These are phyloP conservation scores for Fusarium algeriense DNA, from an alignment of 2,329 filamentous ascomycete species.

Conservation along the genomic window DNA sequence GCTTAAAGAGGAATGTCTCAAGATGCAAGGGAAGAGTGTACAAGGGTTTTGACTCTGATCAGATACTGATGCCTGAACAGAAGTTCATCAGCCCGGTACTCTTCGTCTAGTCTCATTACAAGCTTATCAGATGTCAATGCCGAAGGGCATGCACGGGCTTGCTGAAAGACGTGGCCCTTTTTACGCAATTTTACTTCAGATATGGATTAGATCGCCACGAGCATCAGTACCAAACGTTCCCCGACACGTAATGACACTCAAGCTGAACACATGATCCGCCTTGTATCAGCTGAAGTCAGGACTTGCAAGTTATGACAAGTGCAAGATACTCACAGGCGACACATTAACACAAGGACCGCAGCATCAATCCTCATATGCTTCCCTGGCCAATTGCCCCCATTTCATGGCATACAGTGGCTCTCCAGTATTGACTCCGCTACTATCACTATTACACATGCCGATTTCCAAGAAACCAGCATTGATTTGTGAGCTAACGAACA, in stretches of 20 bases:
- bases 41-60: neutral
- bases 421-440: conserved; percentile 17
- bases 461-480: conserved; percentile 10
- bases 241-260: neutral
- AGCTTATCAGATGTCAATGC: neutral
- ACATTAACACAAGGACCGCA: neutral
- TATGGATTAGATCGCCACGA: neutral
- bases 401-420: conserved; percentile 28
- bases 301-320: neutral
- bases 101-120: neutral
- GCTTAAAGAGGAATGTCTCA: conserved; percentile 3
- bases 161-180: neutral
- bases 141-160: neutral
- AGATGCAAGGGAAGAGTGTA: conserved; percentile 17
- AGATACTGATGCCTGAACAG: conserved; percentile 15
- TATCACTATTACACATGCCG: neutral
- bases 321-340: neutral
- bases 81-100: conserved; percentile 8
- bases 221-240: neutral
- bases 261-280: neutral
- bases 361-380: conserved; percentile 9
- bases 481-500: conserved; percentile 17
- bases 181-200: neutral
- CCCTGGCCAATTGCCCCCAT: conserved; percentile 25
- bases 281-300: conserved; percentile 8